phyloP scores from a whole-genome alignment of 192 early-diverging fungal species.

The Globomyces pollinis-pini region DNA sequence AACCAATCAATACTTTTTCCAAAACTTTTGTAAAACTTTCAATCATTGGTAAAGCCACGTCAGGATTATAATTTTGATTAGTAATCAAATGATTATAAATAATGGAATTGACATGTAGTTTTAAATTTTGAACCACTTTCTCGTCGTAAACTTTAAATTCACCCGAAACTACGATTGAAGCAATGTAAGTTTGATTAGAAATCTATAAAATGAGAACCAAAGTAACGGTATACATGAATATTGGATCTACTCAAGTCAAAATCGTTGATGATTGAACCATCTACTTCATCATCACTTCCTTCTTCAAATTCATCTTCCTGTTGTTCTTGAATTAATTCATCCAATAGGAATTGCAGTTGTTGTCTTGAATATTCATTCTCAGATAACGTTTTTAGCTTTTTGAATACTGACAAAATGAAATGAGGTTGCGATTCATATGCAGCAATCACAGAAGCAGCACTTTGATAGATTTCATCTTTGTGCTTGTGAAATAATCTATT shows the following conservation, averaged over 20 bases:
- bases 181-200: conserved; percentile 7
- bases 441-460: conserved; percentile 2
- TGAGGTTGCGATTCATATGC: conserved; percentile 5
- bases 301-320: not conserved
- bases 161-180: not conserved
- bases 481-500: conserved; percentile 6
- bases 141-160: not conserved
- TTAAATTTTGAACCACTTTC: not conserved
- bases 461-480: conserved; percentile 5
- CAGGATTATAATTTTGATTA: not conserved
- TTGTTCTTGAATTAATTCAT: conserved; percentile 6
- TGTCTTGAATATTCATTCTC: conserved; percentile 4
- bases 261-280: not conserved
- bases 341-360: conserved; percentile 4
- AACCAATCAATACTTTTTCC: not conserved
- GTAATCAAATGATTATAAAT: not conserved
- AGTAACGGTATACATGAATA: not conserved
- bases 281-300: not conserved
- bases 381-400: not conserved
- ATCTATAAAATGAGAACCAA: not conserved
- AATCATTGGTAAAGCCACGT: conserved; percentile 2
- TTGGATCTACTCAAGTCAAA: not conserved
- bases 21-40: not conserved
- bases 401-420: conserved; percentile 10
- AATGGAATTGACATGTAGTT: conserved; percentile 5